Base-by-base conservation (phyloP, 345 rosid genomes). In the Salix exigua region DNA sequence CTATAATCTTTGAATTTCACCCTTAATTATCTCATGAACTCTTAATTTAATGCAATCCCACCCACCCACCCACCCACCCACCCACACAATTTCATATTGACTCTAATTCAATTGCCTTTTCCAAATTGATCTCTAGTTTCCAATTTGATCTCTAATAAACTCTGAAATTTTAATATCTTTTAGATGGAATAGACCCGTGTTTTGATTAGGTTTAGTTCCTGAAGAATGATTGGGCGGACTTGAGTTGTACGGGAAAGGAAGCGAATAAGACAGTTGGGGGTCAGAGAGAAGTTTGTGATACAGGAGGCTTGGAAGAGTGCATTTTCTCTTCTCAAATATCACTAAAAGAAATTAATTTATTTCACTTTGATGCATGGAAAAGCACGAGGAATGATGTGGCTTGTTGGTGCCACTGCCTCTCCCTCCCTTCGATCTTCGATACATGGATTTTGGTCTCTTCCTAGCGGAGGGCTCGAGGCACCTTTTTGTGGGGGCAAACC, bases 351-450 rank as follows among this genome's bases (percentile, higher is more conserved):
- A 35, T 35, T 35, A 70, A 75, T 31, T 70, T 73, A 50, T 44
- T 68, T 44, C 35, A 10, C 61, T 62, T 50, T 35, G 12, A 30
- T 62, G 14, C 23, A 40, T 11, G 13, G 77, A 61, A 28, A 53
- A 64, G 88, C 88, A 81, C 86, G 88, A 87, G 86, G 85, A 83
- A 83, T 85, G 84, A 85, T 87, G 90, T 77, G 78, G 81, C 71
- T 64, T 85, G 88, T 73, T 72, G 53, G 73, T 42, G 31, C 10
- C 63, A 46, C 51, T 4, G 17, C 51, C 51, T 23, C 53, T 44
- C 40, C 37, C 74, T 51, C 40, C 23, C 4, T 28, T 25, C 40
- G 51, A 68, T 75, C 65, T 66, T 66, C 4, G 33, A 26, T 19
- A 1, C 81, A 81, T 46, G 5, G 51, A 46, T 77, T 75, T 78